A percentile compares a stretch with the other conserved stretches of the same genome.
These are phyloP conservation scores for Fragilaria crotonensis DNA, from an alignment of 108 stramenopile genomes.

Conservation along the genomic window DNA sequence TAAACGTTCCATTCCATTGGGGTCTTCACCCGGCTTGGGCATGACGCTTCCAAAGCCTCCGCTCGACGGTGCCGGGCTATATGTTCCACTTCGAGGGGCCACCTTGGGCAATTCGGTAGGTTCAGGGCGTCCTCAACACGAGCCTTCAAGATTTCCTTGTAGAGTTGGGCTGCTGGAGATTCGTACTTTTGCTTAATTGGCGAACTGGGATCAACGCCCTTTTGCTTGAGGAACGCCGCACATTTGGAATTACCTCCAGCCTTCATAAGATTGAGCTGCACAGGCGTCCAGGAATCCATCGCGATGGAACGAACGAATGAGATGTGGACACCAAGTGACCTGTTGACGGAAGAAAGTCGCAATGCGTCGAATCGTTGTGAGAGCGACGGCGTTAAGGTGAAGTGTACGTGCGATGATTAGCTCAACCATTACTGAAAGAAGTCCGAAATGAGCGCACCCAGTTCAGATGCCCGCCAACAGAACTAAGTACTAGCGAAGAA, in stretches of 20 bases:
- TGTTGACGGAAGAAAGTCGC: slow-evolving; percentile 8
- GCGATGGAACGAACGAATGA: slow-evolving; percentile 95
- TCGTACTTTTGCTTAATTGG: slow-evolving; percentile 83
- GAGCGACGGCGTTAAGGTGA: background rate
- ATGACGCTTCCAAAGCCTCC: slow-evolving; percentile 16
- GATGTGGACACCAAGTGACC: slow-evolving; percentile 93
- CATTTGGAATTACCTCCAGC: slow-evolving; percentile 77
- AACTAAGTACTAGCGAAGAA: too few species aligned
- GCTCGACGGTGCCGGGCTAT: slow-evolving; percentile 12
- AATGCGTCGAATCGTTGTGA: too few species aligned
- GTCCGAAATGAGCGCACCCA: too few species aligned
- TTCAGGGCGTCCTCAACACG: slow-evolving; percentile 72
- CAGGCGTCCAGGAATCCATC: slow-evolving; percentile 94
- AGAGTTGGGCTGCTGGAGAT: slow-evolving; percentile 74
- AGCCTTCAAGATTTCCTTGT: slow-evolving; percentile 79
- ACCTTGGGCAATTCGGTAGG: slow-evolving; percentile 54
- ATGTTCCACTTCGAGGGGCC: slow-evolving; percentile 7
- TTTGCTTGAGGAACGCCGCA: slow-evolving; percentile 45
- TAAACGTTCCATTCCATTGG: slow-evolving; percentile 88
- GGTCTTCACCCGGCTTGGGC: slow-evolving; percentile 31
- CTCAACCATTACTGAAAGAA: too few species aligned
- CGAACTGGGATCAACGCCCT: slow-evolving; percentile 50
- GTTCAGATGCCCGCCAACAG: too few species aligned
- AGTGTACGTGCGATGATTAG: background rate
- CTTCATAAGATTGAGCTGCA: slow-evolving; percentile 78